phyloP scores from a whole-genome alignment of 2,329 filamentous ascomycete species.

The Didymella arachidicola region DNA sequence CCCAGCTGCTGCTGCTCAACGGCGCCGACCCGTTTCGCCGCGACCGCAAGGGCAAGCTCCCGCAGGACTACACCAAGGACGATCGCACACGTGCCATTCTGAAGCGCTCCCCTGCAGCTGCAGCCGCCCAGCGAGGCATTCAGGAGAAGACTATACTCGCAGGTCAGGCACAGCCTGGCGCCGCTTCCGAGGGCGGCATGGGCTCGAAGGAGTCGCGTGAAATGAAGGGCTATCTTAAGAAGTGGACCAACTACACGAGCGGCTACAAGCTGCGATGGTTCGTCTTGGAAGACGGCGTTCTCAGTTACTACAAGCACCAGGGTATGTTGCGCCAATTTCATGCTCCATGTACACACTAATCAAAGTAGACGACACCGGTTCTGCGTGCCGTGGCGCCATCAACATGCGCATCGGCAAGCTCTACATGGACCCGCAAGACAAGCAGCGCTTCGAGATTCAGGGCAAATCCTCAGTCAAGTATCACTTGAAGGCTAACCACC shows the following conservation, averaged over 20 bases:
- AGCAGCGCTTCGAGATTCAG: conserved; percentile 96
- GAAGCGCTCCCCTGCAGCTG: conserved; percentile 92
- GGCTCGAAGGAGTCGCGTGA: conserved; percentile 88
- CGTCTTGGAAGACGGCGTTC: conserved; percentile 92
- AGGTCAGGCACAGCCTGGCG: conserved; percentile 67
- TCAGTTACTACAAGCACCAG: conserved; percentile 99
- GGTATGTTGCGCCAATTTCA: conserved; percentile 47
- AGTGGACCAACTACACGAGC: conserved; percentile 99
- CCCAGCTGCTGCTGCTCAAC: conserved; percentile 88
- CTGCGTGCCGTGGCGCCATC: conserved; percentile 94
- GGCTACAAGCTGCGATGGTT: conserved; percentile 98
- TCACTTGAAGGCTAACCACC: conserved; percentile 95
- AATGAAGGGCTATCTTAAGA: conserved; percentile 99
- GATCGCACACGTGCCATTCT: conserved; percentile 86
- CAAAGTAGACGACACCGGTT: conserved; percentile 80
- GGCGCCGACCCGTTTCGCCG: conserved; percentile 95
- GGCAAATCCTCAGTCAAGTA: conserved; percentile 99
- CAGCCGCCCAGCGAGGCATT: conserved; percentile 91
- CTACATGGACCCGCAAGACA: conserved; percentile 96
- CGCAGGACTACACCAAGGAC: conserved; percentile 95
- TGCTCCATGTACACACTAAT: conserved; percentile 19
- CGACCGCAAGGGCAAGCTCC: conserved; percentile 92
- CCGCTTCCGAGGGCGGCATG: conserved; percentile 65
- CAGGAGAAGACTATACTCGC: conserved; percentile 97
- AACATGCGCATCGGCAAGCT: conserved; percentile 97